phyloP scores from a whole-genome alignment of 1,284 basidiomycete genomes.

The Pseudozyma tsukubaensis region DNA sequence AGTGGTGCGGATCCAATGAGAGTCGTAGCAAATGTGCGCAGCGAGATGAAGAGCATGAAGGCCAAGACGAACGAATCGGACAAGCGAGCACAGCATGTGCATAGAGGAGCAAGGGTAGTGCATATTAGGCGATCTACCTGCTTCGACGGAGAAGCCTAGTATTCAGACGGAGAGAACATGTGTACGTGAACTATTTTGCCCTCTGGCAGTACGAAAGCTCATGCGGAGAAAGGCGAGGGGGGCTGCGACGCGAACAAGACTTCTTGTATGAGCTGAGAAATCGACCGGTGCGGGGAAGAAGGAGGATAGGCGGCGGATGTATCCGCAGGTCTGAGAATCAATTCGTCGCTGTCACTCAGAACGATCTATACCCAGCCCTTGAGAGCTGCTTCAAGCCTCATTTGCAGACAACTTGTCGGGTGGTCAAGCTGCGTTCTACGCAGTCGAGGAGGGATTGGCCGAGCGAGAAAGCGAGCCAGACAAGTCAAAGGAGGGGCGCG shows the following conservation, averaged over 20 bases:
- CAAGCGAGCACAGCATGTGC: background rate
- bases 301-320: background rate
- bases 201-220: no score
- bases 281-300: background rate
- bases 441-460: no score
- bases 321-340: slow-evolving; percentile 6
- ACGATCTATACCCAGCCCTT: no score
- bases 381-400: no score
- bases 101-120: no score
- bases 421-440: no score
- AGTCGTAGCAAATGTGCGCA: background rate
- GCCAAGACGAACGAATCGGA: background rate
- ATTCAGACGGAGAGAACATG: background rate
- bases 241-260: slow-evolving; percentile 1
- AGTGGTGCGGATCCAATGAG: background rate
- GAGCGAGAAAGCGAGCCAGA: no score
- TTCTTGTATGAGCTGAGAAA: background rate
- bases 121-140: no score
- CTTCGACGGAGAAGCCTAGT: background rate
- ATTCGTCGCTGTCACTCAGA: background rate
- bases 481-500: no score
- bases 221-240: background rate
- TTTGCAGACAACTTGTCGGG: no score
- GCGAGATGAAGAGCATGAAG: background rate
- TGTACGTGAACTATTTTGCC: no score